phyloP scores from a whole-genome alignment of 371 early-diverging fungal species.

The Batrachochytrium dendrobatidis region DNA sequence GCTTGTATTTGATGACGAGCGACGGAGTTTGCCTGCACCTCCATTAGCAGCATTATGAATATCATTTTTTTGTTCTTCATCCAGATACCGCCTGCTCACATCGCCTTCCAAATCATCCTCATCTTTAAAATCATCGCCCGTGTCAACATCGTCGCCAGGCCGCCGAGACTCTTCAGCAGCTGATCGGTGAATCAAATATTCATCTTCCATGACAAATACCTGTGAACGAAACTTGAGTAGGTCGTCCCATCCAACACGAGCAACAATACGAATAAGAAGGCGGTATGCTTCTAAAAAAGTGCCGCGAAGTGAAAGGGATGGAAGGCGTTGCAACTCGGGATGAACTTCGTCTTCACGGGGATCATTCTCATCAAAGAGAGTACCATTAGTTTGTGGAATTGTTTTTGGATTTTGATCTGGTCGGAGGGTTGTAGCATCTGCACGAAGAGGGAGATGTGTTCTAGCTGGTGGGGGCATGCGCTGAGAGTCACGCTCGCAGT shows the following conservation, averaged over 20 bases:
- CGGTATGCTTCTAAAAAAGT: conserved; percentile 85
- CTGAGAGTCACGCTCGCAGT: conserved; percentile 77
- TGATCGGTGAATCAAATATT: conserved; percentile 65
- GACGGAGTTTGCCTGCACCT: neutral
- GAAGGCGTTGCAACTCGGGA: conserved; percentile 64
- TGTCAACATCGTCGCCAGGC: conserved; percentile 5
- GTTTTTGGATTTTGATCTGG: conserved; percentile 29
- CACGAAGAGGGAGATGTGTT: conserved; percentile 69
- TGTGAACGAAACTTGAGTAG: conserved; percentile 71
- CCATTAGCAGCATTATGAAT: neutral
- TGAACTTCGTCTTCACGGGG: conserved; percentile 60
- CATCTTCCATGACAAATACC: conserved; percentile 95
- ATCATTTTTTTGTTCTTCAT: neutral
- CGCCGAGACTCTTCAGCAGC: conserved; percentile 32
- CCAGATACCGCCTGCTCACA: too few relatives aligned
- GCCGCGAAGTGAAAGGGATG: conserved; percentile 81
- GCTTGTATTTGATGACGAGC: too few relatives aligned
- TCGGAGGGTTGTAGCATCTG: conserved; percentile 51
- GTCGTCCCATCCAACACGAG: conserved; percentile 91
- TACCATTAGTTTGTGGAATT: conserved; percentile 19
- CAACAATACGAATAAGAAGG: conserved; percentile 68
- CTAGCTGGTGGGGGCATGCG: conserved; percentile 84
- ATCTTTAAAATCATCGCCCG: conserved; percentile 14
- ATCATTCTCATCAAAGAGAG: conserved; percentile 64
- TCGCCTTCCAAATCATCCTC: conserved; percentile 18